These are phyloP conservation scores for Tricholoma bakamatsutake DNA, from an alignment of 768 basidiomycete genomes.

Conservation along the genomic window DNA sequence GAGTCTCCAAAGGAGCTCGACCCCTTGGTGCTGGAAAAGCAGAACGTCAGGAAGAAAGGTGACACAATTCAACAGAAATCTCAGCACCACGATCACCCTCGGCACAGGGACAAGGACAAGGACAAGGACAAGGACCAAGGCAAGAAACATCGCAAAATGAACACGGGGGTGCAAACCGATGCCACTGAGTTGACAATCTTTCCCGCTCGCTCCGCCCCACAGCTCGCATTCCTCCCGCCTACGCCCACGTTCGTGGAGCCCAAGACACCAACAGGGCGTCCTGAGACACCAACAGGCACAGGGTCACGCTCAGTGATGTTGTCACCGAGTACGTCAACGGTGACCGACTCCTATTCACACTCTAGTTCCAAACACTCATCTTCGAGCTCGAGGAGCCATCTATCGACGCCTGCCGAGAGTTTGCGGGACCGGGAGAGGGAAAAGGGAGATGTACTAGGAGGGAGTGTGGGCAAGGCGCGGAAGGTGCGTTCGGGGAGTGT, in stretches of 20 bases:
- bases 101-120: not conserved
- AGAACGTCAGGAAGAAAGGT: not conserved
- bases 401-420: slow-evolving; percentile 63
- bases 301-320: slow-evolving; percentile 42
- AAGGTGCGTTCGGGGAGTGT: slow-evolving; percentile 85
- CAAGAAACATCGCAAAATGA: slow-evolving; percentile 24
- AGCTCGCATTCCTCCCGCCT: slow-evolving; percentile 70
- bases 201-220: slow-evolving; percentile 42
- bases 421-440: slow-evolving; percentile 39
- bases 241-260: slow-evolving; percentile 58
- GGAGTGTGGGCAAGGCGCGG: slow-evolving; percentile 36
- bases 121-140: not conserved
- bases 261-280: slow-evolving; percentile 49
- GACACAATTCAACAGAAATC: not conserved
- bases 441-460: slow-evolving; percentile 26
- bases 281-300: slow-evolving; percentile 28
- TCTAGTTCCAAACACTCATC: not conserved
- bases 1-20: not conserved
- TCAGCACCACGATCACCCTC: not conserved
- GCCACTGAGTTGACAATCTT: slow-evolving; percentile 16
- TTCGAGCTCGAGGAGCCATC: slow-evolving; percentile 49
- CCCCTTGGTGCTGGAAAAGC: not conserved
- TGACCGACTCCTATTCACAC: slow-evolving; percentile 38
- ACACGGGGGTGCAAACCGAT: slow-evolving; percentile 45
- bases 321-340: slow-evolving; percentile 47